These are phyloP conservation scores for Fragosphaeria purpurea DNA, from an alignment of 2,329 filamentous ascomycete species.

Conservation along the genomic window DNA sequence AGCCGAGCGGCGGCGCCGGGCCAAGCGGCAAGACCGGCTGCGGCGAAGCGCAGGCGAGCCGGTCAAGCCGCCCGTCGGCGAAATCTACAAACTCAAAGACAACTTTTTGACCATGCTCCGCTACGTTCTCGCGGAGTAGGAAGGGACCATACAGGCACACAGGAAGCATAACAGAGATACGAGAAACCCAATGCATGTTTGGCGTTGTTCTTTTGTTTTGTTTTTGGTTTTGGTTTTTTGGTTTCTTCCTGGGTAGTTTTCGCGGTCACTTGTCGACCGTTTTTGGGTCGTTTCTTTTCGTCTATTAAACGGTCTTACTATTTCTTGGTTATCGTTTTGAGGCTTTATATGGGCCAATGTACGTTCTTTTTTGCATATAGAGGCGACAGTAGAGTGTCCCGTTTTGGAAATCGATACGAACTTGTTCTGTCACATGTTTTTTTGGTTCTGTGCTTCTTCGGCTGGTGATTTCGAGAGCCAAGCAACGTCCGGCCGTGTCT, in stretches of 20 bases:
- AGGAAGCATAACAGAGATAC: neutral
- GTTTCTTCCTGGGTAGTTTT: too few species aligned
- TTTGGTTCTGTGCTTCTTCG: neutral
- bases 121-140: constrained; percentile 64
- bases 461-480: too few species aligned
- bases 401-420: too few species aligned
- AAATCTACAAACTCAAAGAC: constrained; percentile 70
- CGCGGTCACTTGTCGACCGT: too few species aligned
- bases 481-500: neutral
- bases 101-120: constrained; percentile 76
- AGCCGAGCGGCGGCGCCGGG: constrained; percentile 69
- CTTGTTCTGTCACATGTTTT: constrained; percentile 3
- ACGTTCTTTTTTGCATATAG: neutral
- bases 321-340: too few species aligned
- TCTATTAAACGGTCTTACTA: too few species aligned
- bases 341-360: too few species aligned
- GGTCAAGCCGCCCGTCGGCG: constrained; percentile 64
- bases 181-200: neutral
- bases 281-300: too few species aligned
- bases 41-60: constrained; percentile 76
- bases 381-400: too few species aligned
- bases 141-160: too few species aligned
- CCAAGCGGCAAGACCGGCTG: constrained; percentile 69
- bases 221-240: neutral
- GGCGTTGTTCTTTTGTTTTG: neutral